Evolutionary conservation across 371 early-diverging fungal species (phyloP), one percentile per base, ranked within the genome.

Genomic region (Haplosporangium sp.): DNA sequence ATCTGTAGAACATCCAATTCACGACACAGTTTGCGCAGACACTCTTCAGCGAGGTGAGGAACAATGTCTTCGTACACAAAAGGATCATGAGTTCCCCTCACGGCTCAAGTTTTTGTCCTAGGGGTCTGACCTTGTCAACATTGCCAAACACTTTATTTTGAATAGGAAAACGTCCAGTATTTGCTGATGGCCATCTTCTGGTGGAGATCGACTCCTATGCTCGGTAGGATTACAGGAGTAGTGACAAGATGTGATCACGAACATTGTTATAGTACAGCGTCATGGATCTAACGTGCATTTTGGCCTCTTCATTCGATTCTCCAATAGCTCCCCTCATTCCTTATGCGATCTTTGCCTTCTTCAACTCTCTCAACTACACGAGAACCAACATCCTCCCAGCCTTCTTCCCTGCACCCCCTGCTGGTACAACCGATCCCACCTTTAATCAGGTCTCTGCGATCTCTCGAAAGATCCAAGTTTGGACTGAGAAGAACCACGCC

Each of bases 121-220:
- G 23, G 37, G 13, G 12, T 36, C 53, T 64, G 37, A 64, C 40
- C 13, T 12, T 10, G 5, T 12, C 48, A 7, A 14, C 38, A 14
- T 55, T 13, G 14, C 29, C 13, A 18, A 5, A 14, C 21, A 4
- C 16, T 10, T 10, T 2, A 20, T 10, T 6, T 52, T 4, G 36
- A 86, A 69, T 95, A 96, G 82, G 97, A 96, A 76, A 95, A 95
- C 82, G 89, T 92, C 23, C 95, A 94, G 82, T 96, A 96, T 72
- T 71, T 94, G 38, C 57, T 95, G 50, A 86, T 95, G 72, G 94
- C 96, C 8, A 62, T 93, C 57, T 87, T 90, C 69, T 96, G 96
- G 96, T 86, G 86, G 68, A 81, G 86, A 40, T 86, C 87, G 20
- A 85, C 83, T 48, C 93, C 97, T 12, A 86, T 95, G 50, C 73